Percentiles rank a stretch among this genome's conserved stretches.
These are phyloP conservation scores for Aspergillus aculeatus DNA, from an alignment of 2,329 filamentous ascomycete genomes.

Conservation along the genomic window DNA sequence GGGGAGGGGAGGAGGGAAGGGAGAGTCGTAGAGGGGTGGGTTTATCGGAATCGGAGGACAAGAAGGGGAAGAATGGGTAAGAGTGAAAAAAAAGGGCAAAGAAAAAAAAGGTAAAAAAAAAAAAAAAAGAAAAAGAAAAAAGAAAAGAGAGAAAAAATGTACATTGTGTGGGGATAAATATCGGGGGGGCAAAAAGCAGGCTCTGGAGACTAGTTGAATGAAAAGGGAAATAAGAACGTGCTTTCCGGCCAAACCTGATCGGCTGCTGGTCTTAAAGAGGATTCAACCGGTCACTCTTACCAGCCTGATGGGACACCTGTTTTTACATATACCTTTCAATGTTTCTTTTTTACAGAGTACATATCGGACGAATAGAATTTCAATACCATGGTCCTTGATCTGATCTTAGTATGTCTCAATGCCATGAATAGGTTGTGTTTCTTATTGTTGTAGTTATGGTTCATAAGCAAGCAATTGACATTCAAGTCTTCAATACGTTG, in stretches of 20 bases:
- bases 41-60: conserved; percentile 29
- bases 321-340: conserved; percentile 4
- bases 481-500: conserved; percentile 3
- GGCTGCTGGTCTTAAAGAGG: conserved; percentile 22
- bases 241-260: conserved; percentile 19
- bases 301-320: conserved; percentile 16
- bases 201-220: background rate
- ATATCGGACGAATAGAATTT: background rate
- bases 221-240: conserved; percentile 24
- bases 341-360: background rate
- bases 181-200: conserved; percentile 20
- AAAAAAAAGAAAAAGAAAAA: conserved; percentile 17
- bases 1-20: conserved; percentile 24
- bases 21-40: conserved; percentile 20
- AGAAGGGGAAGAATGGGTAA: conserved; percentile 6
- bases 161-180: conserved; percentile 36
- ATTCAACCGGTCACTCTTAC: conserved; percentile 17
- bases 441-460: background rate
- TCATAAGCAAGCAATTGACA: background rate
- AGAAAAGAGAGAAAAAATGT: conserved; percentile 19
- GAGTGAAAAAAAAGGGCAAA: conserved; percentile 12
- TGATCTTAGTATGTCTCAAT: background rate
- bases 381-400: background rate
- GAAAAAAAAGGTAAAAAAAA: conserved; percentile 19
- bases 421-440: background rate